These are phyloP conservation scores for Alternaria metachromatica DNA, from an alignment of 2,329 filamentous ascomycete genomes.

Conservation along the genomic window DNA sequence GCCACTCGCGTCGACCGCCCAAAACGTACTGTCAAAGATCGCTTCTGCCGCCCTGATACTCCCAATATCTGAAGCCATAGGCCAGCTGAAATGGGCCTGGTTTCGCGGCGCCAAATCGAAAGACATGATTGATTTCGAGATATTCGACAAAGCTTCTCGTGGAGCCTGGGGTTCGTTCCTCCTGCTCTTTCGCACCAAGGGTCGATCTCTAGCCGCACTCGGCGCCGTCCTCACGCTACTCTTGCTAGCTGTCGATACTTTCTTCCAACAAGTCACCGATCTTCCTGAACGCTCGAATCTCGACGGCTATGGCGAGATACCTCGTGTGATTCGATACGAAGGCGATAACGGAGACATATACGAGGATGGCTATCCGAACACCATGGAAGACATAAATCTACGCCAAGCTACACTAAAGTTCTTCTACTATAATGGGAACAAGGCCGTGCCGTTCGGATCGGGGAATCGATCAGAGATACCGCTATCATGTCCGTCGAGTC, in stretches of 20 bases:
- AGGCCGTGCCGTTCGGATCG: too few relatives aligned
- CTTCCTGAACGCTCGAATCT: too few relatives aligned
- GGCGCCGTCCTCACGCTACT: constrained; percentile 12
- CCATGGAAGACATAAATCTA: too few relatives aligned
- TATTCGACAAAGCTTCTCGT: constrained; percentile 34
- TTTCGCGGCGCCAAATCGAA: constrained; percentile 17
- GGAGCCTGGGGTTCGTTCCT: constrained; percentile 21
- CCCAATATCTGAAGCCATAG: constrained; percentile 32
- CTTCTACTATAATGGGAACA: too few relatives aligned
- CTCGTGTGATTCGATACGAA: too few relatives aligned
- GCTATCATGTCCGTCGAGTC: too few relatives aligned
- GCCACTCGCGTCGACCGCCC: constrained; percentile 29
- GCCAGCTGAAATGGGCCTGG: constrained; percentile 40
- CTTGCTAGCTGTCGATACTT: constrained; percentile 19
- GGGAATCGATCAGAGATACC: too few relatives aligned
- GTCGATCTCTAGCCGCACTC: constrained; percentile 18
- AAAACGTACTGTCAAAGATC: constrained; percentile 26
- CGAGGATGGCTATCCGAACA: too few relatives aligned
- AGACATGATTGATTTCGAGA: constrained; percentile 40
- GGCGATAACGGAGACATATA: too few relatives aligned
- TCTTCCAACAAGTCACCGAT: constrained; percentile 41
- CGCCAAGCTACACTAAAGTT: too few relatives aligned
- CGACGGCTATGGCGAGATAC: too few relatives aligned
- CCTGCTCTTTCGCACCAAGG: constrained; percentile 20
- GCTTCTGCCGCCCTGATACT: constrained; percentile 27